Evolutionary conservation across 163 green algal species (phyloP).

Genomic region (Volvox carteri): DNA sequence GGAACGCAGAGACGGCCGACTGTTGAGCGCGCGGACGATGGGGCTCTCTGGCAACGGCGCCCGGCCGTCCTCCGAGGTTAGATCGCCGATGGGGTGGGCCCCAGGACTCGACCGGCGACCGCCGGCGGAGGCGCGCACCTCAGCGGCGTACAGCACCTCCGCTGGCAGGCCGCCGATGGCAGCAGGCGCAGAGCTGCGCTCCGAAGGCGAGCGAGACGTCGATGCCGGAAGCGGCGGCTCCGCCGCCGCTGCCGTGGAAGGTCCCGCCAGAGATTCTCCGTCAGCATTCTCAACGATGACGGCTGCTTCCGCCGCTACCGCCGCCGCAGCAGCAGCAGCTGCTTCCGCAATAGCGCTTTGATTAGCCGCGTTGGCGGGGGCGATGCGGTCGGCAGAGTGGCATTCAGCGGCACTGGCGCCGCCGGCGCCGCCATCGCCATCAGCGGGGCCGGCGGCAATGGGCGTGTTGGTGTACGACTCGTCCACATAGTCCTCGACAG

Average conservation of each 20-base stretch:
- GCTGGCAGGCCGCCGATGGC: conserved; percentile 19
- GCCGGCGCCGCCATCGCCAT: neutral
- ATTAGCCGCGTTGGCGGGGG: conserved; percentile 17
- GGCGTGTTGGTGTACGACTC: conserved; percentile 1
- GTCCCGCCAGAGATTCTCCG: neutral
- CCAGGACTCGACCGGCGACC: no score
- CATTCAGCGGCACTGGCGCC: neutral
- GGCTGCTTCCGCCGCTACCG: neutral
- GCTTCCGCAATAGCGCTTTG: conserved; percentile 7
- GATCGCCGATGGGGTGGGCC: no score
- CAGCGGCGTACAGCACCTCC: conserved; percentile 1
- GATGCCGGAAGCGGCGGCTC: neutral
- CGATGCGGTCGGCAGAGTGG: neutral
- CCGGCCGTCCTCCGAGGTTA: neutral
- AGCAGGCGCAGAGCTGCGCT: conserved; percentile 22
- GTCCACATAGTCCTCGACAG: conserved; percentile 43
- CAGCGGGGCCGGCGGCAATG: neutral
- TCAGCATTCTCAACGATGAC: neutral
- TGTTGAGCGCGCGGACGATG: conserved; percentile 5
- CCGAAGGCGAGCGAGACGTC: neutral
- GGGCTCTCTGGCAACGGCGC: neutral
- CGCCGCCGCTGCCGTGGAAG: neutral
- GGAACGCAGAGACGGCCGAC: neutral
- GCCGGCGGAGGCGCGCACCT: neutral
- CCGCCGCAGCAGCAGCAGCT: conserved; percentile 15